Percentiles rank a stretch among this genome's conserved stretches.
phyloP scores from a whole-genome alignment of 176 grass and related monocot species.

The Aegilops sharonensis region DNA sequence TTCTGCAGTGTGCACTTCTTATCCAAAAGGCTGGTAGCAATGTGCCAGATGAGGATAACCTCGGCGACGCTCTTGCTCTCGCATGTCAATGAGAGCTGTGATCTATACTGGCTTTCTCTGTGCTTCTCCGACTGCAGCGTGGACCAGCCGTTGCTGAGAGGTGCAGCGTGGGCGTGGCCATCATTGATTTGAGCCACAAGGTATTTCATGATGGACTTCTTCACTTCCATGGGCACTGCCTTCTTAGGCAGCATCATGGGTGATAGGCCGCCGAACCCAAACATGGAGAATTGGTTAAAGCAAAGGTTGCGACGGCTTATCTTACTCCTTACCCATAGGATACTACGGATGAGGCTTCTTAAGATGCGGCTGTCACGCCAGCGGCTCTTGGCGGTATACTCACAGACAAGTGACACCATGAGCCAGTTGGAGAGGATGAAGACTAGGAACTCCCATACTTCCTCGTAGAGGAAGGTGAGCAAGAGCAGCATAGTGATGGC shows the following conservation, averaged over 20 bases:
- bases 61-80: not conserved
- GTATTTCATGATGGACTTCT: not conserved
- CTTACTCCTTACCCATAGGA: not conserved
- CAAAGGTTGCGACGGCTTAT: not conserved
- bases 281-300: not conserved
- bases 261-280: not conserved
- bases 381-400: not conserved
- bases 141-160: not conserved
- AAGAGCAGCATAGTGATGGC: not conserved
- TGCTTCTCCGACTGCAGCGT: not conserved
- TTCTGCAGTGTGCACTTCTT: not conserved
- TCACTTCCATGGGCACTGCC: not conserved
- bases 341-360: not conserved
- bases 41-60: not conserved
- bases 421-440: constrained; percentile 28
- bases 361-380: not conserved
- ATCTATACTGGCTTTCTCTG: not conserved
- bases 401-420: not conserved
- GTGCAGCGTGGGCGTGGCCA: too few species aligned
- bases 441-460: constrained; percentile 15
- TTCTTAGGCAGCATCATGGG: not conserved
- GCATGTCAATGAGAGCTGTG: not conserved
- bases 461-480: not conserved
- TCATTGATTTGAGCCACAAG: fast-evolving
- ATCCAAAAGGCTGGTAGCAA: not conserved